Evolutionary conservation across 108 stramenopile genomes (phyloP).

Genomic region (Skeletonema menzelii): DNA sequence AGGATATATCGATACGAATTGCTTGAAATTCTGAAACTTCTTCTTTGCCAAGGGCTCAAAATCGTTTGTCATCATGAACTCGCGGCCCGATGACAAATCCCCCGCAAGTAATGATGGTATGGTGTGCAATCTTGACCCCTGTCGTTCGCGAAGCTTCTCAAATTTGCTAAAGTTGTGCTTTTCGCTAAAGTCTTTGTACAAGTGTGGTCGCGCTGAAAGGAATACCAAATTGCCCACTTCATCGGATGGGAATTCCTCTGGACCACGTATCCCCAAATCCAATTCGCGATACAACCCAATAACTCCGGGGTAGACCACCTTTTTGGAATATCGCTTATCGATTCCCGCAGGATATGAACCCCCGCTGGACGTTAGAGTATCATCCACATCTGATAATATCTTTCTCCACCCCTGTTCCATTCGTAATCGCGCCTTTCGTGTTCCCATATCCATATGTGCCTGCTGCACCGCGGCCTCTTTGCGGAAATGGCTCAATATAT

Average conservation of each 20-base stretch:
- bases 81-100: slow-evolving; percentile 89
- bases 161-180: slow-evolving; percentile 92
- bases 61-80: slow-evolving; percentile 88
- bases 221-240: slow-evolving; percentile 94
- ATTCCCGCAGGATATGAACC: slow-evolving; percentile 96
- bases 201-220: slow-evolving; percentile 96
- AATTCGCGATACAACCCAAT: slow-evolving; percentile 96
- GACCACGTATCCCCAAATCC: slow-evolving; percentile 88
- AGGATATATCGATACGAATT: slow-evolving; percentile 84
- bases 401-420: slow-evolving; percentile 90
- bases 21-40: slow-evolving; percentile 93
- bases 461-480: slow-evolving; percentile 93
- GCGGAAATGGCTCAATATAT: slow-evolving; percentile 91
- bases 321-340: slow-evolving; percentile 83
- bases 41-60: slow-evolving; percentile 88
- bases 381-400: slow-evolving; percentile 97
- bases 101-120: slow-evolving; percentile 94
- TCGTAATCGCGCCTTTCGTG: slow-evolving; percentile 47
- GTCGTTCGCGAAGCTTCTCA: slow-evolving; percentile 77
- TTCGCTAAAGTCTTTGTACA: slow-evolving; percentile 97
- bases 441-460: slow-evolving; percentile 77
- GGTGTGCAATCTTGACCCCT: slow-evolving; percentile 88
- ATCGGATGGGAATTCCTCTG: slow-evolving; percentile 88
- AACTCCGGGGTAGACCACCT: slow-evolving; percentile 96
- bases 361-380: slow-evolving; percentile 93